Evolutionary conservation across 176 grass and related monocot genomes (phyloP), one percentile per base, ranked within the genome.

Genomic region (Triticum turgidum): DNA sequence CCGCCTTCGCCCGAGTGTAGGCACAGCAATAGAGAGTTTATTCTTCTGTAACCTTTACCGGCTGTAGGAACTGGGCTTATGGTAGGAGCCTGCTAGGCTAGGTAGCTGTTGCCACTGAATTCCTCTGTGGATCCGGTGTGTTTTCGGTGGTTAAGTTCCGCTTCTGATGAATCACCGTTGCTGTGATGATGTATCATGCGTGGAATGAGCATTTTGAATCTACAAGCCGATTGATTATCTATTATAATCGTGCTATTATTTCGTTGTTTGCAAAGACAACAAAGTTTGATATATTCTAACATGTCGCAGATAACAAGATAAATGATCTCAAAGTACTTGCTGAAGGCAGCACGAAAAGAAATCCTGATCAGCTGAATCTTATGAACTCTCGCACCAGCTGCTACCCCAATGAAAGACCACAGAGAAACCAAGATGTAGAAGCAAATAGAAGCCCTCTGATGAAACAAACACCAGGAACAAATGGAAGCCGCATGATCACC

Each of bases 281-380:
- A 61, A 63, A 24, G 5, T 70, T 83, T 86, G 42, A 76, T 59
- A 33, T 75, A 74, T 86, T 65, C 33, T 9, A 78, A 78, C 85
- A 52, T 88, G 45, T 14, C 64, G 17, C 88, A 98, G 96, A 47
- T 94, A 21, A 98, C 92, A 84, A 85, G 79, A 85, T 87, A 94
- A 92, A 91, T 78, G 83, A 89, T 80, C 69, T 94, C 35, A 98
- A 92, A 90, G 77, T 30, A 65, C 62, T 94, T 63, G n/a, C 88
- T 86, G 90, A 89, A 67, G 89, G 69, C 84, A 92, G 41, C 82
- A 83, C 59, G 15, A 94, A 78, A 72, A 41, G 51, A 47, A 47
- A 47, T 11, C 42, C 44, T 47, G 44, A 13, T 47, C 44, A 47
- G 11, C 44, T 1, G 0, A 47, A 47, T 47, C 84, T 80, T 87